Evolutionary conservation across 169 alveolate species (phyloP).

Genomic region (Toxoplasma gondii): DNA sequence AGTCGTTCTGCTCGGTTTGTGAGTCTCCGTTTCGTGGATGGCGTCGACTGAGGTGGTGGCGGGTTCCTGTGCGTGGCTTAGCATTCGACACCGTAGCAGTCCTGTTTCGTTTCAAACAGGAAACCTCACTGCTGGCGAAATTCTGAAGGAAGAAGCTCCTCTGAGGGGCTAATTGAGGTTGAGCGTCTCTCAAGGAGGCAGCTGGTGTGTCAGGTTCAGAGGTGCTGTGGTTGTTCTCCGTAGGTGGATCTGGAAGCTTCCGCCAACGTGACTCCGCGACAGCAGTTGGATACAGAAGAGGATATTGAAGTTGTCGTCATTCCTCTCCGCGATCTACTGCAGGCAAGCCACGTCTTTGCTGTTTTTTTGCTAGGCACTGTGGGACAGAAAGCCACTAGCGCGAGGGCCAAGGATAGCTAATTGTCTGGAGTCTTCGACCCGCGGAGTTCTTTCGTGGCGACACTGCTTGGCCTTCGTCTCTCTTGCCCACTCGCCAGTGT

Average conservation of each 20-base stretch:
- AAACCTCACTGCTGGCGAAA: too few species aligned
- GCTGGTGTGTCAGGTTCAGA: background rate
- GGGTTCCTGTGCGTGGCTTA: background rate
- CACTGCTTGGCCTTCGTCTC: too few species aligned
- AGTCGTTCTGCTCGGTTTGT: too few species aligned
- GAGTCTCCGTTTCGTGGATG: too few species aligned
- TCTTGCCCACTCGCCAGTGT: too few species aligned
- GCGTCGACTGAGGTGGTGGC: too few species aligned
- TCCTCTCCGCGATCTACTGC: background rate
- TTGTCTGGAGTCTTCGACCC: too few species aligned
- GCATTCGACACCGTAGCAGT: background rate
- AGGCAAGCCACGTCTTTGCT: background rate
- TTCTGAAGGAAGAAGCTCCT: background rate
- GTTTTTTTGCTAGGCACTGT: too few species aligned
- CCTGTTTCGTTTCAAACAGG: background rate
- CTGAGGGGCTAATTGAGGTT: background rate
- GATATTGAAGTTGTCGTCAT: slow-evolving; percentile 20
- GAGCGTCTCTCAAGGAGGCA: background rate
- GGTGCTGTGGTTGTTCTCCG: background rate
- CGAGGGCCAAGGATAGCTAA: too few species aligned
- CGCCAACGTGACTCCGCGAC: background rate
- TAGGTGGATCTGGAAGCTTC: background rate
- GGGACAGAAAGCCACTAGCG: too few species aligned
- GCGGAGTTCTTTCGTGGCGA: too few species aligned
- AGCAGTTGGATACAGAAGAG: slow-evolving; percentile 1